Evolutionary conservation across 768 basidiomycete genomes (phyloP), one percentile per base, ranked within the genome.

Genomic region (Psilocybe cyanescens): DNA sequence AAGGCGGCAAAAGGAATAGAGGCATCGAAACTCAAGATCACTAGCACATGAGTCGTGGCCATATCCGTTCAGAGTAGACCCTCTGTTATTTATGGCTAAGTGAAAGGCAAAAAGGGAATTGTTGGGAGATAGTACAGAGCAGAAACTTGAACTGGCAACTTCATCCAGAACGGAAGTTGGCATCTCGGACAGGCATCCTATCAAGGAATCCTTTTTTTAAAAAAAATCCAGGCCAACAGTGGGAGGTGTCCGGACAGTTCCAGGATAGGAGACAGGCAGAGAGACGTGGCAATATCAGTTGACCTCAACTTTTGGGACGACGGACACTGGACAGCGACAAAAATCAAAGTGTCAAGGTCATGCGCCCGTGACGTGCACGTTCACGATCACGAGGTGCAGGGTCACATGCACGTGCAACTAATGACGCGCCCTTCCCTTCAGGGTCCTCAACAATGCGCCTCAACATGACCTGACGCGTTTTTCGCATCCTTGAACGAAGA

Each of bases 391-490:
- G 56, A 47, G 59, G 30, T 8, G 19, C 3, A 2, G 4, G n/a
- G 62, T 63, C 59, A 66, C 65, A 59, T 1, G 4, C 65, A 62
- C 61, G 61, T 62, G 65, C 33, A 2, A 1, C 35, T 35, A 62
- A 47, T 57, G 59, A 54, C 61, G 59, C 59, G 59, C 55, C 56
- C 51, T 35, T 24, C 24, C 24, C 24, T 54, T 66, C 55, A 41
- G 30, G 30, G 39, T 54, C 30, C 47, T 29, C 28, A 30, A 31
- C 58, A 33, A 35, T 39, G 51, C 17, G 12, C 44, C 33, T 14
- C 24, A n/a, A 16, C 19, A 17, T 17, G 19, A 51, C 4, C 8
- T 31, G 61, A 58, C 61, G 61, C 60, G 60, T 61, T 55, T 47
- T 53, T 33, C 29, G 24, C 29, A 44, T 44, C 41, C 5, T 44